Evolutionary conservation across 1,284 basidiomycete genomes (phyloP), one percentile per base, ranked within the genome.

Genomic region (Puccinia horiana): DNA sequence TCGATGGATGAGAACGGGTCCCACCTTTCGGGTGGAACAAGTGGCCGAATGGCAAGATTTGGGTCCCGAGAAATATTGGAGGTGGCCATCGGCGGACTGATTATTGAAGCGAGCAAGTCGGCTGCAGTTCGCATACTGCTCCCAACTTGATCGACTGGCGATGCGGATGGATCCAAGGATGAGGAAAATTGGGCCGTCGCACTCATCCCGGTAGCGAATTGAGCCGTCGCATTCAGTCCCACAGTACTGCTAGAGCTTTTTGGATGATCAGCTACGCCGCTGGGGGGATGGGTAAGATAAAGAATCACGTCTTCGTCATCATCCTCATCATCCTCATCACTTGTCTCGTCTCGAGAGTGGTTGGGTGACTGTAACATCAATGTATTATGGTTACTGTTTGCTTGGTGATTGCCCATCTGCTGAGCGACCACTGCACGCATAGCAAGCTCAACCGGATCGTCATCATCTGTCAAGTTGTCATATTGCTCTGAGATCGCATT

Each of bases 351-450:
- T 23, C 42, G 37, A 23, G 76, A 69, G 61, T 69, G 11, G 37
- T 72, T 35, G n/a, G 23, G n/a, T 37, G 44, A 40, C 29, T 77
- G 32, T 18, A 52, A 47, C 52, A 42, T 69, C 32, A 56, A 23
- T 14, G 32, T 26, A 26, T 54, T 47, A 16, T 61, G 65, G 65
- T 26, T 58, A 54, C n/a, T 23, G 54, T n/a, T 61, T 58, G 77
- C 14, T 49, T 58, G 52, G 14, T 81, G 70, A 23, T 63, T 32
- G 18, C 44, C n/a, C 40, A 73, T 63, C 61, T 81, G 79, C 32
- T 79, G 77, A 40, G 77, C 77, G n/a, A 79, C 77, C 12, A 79
- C 77, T 14, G 65, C 77, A 42, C 77, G 77, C 79, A 81, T 81
- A 20, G 79, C 70, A 16, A 81, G 54, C 54, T 81, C 69, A n/a